Base-by-base conservation (phyloP, 1,284 basidiomycete species). In the Cutaneotrichosporon sp. region DNA sequence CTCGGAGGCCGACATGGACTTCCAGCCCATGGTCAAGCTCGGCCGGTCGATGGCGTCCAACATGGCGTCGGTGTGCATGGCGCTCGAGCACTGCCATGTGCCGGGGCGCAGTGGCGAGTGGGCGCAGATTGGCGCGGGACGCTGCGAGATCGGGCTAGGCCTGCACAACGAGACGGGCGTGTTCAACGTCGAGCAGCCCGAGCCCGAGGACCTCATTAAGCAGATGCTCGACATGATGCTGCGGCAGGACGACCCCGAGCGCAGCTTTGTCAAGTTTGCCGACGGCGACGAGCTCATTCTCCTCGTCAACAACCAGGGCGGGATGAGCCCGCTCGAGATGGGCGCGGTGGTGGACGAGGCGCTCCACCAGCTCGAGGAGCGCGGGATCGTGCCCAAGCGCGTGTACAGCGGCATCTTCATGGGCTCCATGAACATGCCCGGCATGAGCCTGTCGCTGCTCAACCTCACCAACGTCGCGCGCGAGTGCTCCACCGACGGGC, bases 71-170 rank as follows among this genome's bases (percentile, higher is more conserved):
- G 75, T 82, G 55, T 79, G 79, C 56, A 77, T 77, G 14, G 81
- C 81, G 16, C 74, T 83, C 20, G 81, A 82, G 64, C 82, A 83
- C 70, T 83, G 81, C 67, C 82, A 83, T 68, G 81, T 82, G 16
- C 82, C 82, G 2, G 82, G 82, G 13, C 68, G 81, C 22, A 69
- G 74, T 47, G 75, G 73, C 8, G 81, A 82, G 60, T 78, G 74
- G 69, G 57, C 59, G 13, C 73, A 76, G 59, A 78, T 82, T 49
- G 75, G 75, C 10, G 75, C 69, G 22, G 79, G 79, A 3, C 74
- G 79, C n/a, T 72, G 79, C 53, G 82, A 82, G 72, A 79, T 83
- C 59, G 82, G 82, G 46, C 73, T 83, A 58, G 82, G 82, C 38
- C 71, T 82, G 60, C 82, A 82, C 72, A 83, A 83, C 70, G 82